These are phyloP conservation scores for Cryptococcus maquisensis DNA, from an alignment of 1,284 basidiomycete genomes.

Conservation along the genomic window DNA sequence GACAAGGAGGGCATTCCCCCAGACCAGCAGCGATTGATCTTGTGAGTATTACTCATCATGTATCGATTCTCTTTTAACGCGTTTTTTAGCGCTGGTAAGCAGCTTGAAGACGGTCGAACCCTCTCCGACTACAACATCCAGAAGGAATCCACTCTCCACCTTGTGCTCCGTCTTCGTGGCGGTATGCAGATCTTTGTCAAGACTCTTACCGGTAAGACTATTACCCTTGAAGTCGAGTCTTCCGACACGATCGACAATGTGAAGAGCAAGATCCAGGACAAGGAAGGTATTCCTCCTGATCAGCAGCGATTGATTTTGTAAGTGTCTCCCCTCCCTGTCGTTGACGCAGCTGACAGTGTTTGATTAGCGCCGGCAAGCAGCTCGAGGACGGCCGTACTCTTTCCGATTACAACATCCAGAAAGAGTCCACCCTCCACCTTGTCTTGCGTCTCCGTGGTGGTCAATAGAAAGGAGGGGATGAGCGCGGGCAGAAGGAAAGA, in stretches of 20 bases:
- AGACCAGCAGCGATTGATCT: conserved; percentile 62
- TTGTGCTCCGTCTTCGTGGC: conserved; percentile 93
- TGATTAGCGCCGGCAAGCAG: conserved; percentile 73
- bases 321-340: conserved; percentile 54
- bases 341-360: conserved; percentile 65
- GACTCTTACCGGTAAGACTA: conserved; percentile 52
- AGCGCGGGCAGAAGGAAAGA: neutral
- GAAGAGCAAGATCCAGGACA: conserved; percentile 45
- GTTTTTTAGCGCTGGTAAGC: conserved; percentile 68
- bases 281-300: conserved; percentile 74
- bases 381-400: conserved; percentile 85
- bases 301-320: conserved; percentile 56
- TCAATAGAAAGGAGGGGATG: conserved; percentile 8
- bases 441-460: conserved; percentile 49
- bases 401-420: conserved; percentile 86
- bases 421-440: conserved; percentile 90
- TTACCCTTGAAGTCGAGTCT: conserved; percentile 72
- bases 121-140: conserved; percentile 89
- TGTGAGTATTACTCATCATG: conserved; percentile 10
- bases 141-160: conserved; percentile 95
- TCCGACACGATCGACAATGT: conserved; percentile 91
- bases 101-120: conserved; percentile 85
- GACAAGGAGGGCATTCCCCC: conserved; percentile 68
- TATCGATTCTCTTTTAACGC: conserved; percentile 50
- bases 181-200: conserved; percentile 66